Percentiles rank a stretch among this genome's conserved stretches.
These are phyloP conservation scores for Sungouiozyma intestinalis DNA, from an alignment of 805 yeast species.

Conservation along the genomic window DNA sequence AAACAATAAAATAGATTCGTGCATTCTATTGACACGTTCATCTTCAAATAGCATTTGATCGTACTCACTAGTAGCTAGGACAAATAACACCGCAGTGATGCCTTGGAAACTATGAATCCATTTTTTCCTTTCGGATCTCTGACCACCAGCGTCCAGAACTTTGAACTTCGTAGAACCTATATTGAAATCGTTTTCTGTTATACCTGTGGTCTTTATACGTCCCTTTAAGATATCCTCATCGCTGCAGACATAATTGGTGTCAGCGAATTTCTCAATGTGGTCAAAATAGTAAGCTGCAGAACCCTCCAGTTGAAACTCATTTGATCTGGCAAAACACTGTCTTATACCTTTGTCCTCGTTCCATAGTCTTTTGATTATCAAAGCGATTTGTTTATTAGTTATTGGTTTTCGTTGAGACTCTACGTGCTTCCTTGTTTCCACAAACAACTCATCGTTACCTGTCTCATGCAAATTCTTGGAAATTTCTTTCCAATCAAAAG, in stretches of 20 bases:
- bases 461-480: constrained; percentile 18
- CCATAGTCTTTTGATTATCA: constrained; percentile 67
- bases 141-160: constrained; percentile 95
- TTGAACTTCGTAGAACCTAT: constrained; percentile 58
- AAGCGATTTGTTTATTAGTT: constrained; percentile 51
- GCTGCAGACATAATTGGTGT: constrained; percentile 54
- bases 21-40: constrained; percentile 78
- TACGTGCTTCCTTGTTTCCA: constrained; percentile 8
- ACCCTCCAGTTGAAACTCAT: constrained; percentile 77
- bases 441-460: constrained; percentile 18
- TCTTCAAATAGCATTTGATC: constrained; percentile 91
- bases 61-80: constrained; percentile 82
- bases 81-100: constrained; percentile 79
- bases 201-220: constrained; percentile 91
- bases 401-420: constrained; percentile 1
- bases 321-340: constrained; percentile 46
- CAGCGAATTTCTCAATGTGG: constrained; percentile 53
- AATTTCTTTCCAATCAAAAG: constrained; percentile 12
- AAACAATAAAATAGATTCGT: constrained; percentile 77
- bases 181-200: constrained; percentile 73
- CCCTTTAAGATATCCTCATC: constrained; percentile 84
- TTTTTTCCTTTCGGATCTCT: constrained; percentile 78
- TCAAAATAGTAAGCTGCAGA: constrained; percentile 76
- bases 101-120: constrained; percentile 95
- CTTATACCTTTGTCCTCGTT: constrained; percentile 53